phyloP scores from a whole-genome alignment of 2,329 filamentous ascomycete species.

The Phyllosticta paracitricarpa region DNA sequence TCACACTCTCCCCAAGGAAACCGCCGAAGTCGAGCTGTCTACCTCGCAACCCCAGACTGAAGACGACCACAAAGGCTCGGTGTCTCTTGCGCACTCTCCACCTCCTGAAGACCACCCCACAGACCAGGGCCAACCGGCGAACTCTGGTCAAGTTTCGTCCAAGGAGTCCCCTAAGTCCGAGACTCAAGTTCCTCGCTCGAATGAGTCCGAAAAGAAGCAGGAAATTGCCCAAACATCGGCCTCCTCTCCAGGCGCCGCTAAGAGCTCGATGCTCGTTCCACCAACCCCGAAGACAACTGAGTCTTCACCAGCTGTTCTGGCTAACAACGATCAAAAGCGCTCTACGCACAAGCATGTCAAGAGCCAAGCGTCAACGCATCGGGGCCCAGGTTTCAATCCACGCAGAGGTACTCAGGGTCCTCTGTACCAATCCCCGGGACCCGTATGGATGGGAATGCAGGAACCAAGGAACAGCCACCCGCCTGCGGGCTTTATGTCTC shows the following conservation, averaged over 20 bases:
- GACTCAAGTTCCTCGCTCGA: background rate
- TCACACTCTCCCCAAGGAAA: background rate
- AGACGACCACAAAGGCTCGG: background rate
- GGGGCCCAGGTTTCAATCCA: background rate
- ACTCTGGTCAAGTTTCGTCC: background rate
- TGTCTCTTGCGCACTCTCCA: background rate
- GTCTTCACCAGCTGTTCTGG: background rate
- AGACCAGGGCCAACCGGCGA: background rate
- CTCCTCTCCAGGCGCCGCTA: no score
- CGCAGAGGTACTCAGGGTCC: background rate
- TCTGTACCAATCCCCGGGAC: background rate
- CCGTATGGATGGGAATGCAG: background rate
- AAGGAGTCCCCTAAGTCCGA: background rate
- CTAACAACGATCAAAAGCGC: background rate
- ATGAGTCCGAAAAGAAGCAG: no score
- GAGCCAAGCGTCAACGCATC: background rate
- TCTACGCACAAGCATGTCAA: background rate
- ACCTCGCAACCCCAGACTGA: background rate
- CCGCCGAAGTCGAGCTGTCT: background rate
- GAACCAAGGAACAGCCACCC: background rate
- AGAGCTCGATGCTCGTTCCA: background rate
- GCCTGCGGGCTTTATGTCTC: background rate
- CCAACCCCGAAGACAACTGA: background rate
- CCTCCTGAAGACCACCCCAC: background rate
- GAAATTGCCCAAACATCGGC: no score